phyloP scores from a whole-genome alignment of 1,139 yeast species.

The Kodamaea ohmeri region DNA sequence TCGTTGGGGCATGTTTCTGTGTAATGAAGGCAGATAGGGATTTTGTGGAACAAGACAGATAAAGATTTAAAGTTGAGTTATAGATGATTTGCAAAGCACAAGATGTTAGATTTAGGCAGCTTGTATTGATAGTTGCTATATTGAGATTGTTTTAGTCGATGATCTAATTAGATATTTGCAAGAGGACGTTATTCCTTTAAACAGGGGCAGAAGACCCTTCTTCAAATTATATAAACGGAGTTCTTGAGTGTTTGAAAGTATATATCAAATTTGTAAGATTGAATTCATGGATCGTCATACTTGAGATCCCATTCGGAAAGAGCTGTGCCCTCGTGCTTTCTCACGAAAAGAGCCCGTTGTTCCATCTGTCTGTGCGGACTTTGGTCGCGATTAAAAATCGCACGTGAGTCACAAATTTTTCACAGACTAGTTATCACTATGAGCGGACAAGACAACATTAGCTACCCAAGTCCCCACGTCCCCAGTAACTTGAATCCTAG shows the following conservation, averaged over 20 bases:
- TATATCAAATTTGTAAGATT: too few species aligned
- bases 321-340: neutral
- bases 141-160: too few species aligned
- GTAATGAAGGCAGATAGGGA: neutral
- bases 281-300: too few species aligned
- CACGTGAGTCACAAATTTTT: slow-evolving; percentile 12
- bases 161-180: too few species aligned
- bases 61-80: neutral
- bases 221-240: neutral
- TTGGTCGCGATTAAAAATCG: slow-evolving; percentile 4
- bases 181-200: too few species aligned
- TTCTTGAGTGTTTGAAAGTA: too few species aligned
- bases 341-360: neutral
- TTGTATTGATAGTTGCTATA: too few species aligned
- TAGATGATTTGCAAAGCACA: too few species aligned
- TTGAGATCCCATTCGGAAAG: too few species aligned
- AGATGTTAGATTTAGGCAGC: neutral
- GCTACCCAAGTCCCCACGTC: slow-evolving; percentile 8
- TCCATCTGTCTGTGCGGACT: neutral
- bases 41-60: neutral
- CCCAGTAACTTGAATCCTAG: slow-evolving; percentile 10
- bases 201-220: neutral
- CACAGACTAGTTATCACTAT: slow-evolving; percentile 6
- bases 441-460: slow-evolving; percentile 8
- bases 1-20: neutral